phyloP scores from a whole-genome alignment of 176 grass and related monocot species.

The Musa schizocarpa region DNA sequence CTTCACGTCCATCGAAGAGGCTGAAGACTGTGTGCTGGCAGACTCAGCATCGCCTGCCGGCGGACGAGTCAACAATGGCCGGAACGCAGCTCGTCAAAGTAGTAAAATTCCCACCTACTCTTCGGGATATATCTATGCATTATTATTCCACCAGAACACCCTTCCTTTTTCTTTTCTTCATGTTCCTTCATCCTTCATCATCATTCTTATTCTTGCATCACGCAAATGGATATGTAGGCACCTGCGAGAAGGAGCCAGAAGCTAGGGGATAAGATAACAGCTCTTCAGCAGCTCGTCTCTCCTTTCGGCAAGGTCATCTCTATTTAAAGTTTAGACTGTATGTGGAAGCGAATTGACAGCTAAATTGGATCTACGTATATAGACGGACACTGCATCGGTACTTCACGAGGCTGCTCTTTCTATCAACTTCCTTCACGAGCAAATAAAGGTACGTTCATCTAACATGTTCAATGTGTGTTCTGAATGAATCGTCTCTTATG shows the following conservation, averaged over 20 bases:
- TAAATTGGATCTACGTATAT: conserved; percentile 9
- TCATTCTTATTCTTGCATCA: not conserved
- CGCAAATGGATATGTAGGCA: too few relatives aligned
- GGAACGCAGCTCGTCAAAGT: not conserved
- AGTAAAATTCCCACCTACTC: not conserved
- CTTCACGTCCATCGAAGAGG: not conserved
- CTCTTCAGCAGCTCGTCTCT: conserved; percentile 13
- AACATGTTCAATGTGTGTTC: not conserved
- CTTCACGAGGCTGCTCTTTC: conserved; percentile 58
- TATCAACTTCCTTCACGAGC: conserved; percentile 51
- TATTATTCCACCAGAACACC: too few relatives aligned
- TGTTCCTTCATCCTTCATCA: not conserved
- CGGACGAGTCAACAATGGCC: not conserved
- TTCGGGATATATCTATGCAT: not conserved
- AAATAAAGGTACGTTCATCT: conserved; percentile 35
- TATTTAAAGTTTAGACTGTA: not conserved
- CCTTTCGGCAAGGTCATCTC: conserved; percentile 2
- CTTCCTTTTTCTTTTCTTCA: too few relatives aligned
- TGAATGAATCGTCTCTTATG: not conserved
- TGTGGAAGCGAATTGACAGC: not conserved
- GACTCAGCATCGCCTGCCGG: not conserved
- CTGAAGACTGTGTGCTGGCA: not conserved
- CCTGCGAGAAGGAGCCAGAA: conserved; percentile 2
- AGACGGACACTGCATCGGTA: conserved; percentile 72
- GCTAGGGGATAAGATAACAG: conserved; percentile 6